Conservation (phyloP, 2,329 filamentous ascomycete genomes). For the Thelonectria rubi region DNA sequence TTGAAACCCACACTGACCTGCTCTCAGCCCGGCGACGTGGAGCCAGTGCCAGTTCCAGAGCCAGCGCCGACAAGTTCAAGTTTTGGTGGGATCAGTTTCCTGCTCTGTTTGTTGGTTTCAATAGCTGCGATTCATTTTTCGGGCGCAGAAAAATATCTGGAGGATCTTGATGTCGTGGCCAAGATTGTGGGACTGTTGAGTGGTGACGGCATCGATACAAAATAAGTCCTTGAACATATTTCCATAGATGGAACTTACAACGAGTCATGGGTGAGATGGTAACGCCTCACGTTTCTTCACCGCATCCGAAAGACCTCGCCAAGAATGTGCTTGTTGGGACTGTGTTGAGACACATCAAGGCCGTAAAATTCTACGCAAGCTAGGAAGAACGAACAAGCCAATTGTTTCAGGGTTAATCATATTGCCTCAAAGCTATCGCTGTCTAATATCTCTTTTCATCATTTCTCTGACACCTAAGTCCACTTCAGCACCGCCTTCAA, state of each 20-base stretch:
- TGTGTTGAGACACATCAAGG: too few species aligned
- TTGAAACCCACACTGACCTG: background rate
- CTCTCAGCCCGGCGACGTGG: constrained; percentile 9
- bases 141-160: constrained; percentile 2
- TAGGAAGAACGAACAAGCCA: too few species aligned
- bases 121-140: background rate
- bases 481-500: constrained; percentile 22
- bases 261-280: too few species aligned
- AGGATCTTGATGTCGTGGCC: background rate
- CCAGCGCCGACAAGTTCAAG: background rate
- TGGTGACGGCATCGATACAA: background rate
- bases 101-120: background rate
- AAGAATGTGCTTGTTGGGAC: too few species aligned
- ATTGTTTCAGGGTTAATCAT: too few species aligned
- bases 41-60: background rate
- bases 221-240: background rate
- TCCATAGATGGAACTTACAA: too few species aligned
- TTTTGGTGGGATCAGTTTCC: background rate
- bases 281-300: too few species aligned
- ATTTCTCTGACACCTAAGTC: background rate
- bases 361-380: too few species aligned
- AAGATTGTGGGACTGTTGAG: background rate
- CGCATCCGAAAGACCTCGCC: too few species aligned
- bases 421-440: too few species aligned
- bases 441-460: too few species aligned